A percentile compares a stretch with the other conserved stretches of the same genome.
Conservation (phyloP, 2,329 filamentous ascomycete species). For the Zalaria obscura region DNA sequence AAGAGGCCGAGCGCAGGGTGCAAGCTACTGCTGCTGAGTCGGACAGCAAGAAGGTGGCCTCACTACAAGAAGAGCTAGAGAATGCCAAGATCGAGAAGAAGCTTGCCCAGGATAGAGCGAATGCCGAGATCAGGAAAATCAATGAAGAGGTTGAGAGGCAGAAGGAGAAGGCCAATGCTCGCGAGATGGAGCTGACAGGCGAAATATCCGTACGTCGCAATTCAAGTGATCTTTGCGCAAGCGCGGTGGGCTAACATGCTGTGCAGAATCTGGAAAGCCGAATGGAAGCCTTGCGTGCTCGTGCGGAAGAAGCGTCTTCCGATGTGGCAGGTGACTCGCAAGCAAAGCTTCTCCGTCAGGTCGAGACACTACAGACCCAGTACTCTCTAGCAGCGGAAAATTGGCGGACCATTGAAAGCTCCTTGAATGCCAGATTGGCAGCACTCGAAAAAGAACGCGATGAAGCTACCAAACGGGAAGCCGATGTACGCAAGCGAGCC, state of each 20-base stretch:
- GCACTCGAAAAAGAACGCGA: constrained; percentile 82
- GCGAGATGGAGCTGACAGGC: constrained; percentile 66
- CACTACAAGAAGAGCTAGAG: constrained; percentile 50
- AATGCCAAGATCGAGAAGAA: constrained; percentile 61
- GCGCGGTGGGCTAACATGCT: neutral
- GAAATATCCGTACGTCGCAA: constrained; percentile 43
- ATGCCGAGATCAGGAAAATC: constrained; percentile 54
- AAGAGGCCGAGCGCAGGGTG: constrained; percentile 50
- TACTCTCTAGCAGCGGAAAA: constrained; percentile 91
- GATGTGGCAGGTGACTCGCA: constrained; percentile 70
- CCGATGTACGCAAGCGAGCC: constrained; percentile 76
- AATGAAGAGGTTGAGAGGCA: constrained; percentile 60
- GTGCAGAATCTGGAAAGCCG: constrained; percentile 68
- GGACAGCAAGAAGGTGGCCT: constrained; percentile 42
- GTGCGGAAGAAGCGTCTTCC: constrained; percentile 80
- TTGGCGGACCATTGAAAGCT: constrained; percentile 92
- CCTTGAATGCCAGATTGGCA: constrained; percentile 61
- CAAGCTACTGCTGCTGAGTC: constrained; percentile 54
- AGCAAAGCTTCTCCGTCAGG: constrained; percentile 79
- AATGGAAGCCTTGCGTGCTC: constrained; percentile 70
- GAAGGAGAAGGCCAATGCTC: constrained; percentile 50
- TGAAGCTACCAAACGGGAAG: constrained; percentile 69
- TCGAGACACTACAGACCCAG: constrained; percentile 90
- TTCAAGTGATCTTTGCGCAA: neutral
- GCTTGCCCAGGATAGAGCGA: constrained; percentile 55